Conservation (phyloP, 1,284 basidiomycete genomes). For the Moniliophthora roreri region DNA sequence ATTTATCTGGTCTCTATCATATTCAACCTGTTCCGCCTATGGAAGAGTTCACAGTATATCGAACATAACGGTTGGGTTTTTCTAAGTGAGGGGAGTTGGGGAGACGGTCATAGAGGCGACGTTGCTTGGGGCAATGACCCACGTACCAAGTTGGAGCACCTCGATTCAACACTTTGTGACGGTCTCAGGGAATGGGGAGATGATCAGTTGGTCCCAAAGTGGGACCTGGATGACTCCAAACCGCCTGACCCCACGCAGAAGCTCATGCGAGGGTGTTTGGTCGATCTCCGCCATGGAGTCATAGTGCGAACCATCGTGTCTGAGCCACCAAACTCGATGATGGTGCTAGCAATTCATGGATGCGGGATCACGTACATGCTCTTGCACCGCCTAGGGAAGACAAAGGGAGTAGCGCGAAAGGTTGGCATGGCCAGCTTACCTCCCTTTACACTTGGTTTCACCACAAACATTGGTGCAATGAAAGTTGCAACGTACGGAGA, state of each 20-base stretch:
- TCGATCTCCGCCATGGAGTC: constrained; percentile 16
- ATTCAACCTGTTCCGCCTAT: constrained; percentile 7
- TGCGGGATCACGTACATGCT: constrained; percentile 23
- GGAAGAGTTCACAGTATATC: constrained; percentile 15
- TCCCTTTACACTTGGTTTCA: constrained; percentile 13
- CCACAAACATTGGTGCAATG: no score
- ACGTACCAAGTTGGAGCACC: no score
- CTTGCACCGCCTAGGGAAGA: constrained; percentile 14
- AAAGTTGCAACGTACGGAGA: no score
- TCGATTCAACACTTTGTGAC: no score
- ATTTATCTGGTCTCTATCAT: no score
- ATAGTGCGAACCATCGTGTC: constrained; percentile 11
- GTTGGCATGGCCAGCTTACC: constrained; percentile 21
- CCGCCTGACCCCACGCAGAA: no score
- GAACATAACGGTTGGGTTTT: constrained; percentile 16
- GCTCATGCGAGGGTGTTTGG: background rate
- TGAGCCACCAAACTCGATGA: constrained; percentile 17
- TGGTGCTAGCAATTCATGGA: constrained; percentile 21
- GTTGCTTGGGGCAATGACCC: background rate
- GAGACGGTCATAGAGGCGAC: background rate
- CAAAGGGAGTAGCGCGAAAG: constrained; percentile 8
- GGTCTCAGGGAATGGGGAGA: no score
- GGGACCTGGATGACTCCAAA: no score
- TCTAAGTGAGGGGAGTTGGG: constrained; percentile 11
- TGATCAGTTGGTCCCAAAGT: no score